Base-by-base conservation (phyloP, 225 moss, liverwort and hornwort species). In the Pseudoscleropodium purum region DNA sequence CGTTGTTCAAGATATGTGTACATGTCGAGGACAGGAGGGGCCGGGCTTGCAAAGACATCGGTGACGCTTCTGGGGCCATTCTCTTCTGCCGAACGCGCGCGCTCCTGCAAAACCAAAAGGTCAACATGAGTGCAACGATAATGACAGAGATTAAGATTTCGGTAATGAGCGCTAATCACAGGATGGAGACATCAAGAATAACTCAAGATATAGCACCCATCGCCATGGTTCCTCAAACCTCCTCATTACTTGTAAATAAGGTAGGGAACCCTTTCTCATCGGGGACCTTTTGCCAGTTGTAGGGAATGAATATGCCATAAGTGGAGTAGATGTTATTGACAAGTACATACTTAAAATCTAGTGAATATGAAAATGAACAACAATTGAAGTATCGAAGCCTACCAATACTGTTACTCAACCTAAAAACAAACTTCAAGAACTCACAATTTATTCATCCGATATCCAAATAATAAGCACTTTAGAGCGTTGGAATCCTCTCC, bases 21-120 rank as follows among this genome's bases (percentile, higher is more conserved):
- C 93, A 95, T 92, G 81, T 93, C 90, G 41, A 95, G 93, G 36
- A 95, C 92, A 74, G 93, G 90, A 31, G 93, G 95, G 56, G 95
- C 92, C 87, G 95, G 95, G 87, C 89, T 95, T 86, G 90, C 89
- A 85, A 95, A 95, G 70, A 95, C 95, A 76, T 95, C 92, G n/a
- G 88, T 83, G 56, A 90, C 91, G 57, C 89, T 91, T 76, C 95
- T 90, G 62, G 93, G 90, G 69, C 89, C 90, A 54, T 91, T 89
- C 63, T 91, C 92, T 79, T 91, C 91, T 66, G 92, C 82, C 84
- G 91, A 88, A 57, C 93, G 92, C 47, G 95, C 95, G 45, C 92
- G 91, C 84, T 95, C 95, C 95, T 95, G 54, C 52, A 86, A 84
- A 82, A 34, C 69, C 85, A 86, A 79, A 82, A 60, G 74, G n/a